Conservation (phyloP, 148 eudicot genomes). For the Suaeda aralocaspica region DNA sequence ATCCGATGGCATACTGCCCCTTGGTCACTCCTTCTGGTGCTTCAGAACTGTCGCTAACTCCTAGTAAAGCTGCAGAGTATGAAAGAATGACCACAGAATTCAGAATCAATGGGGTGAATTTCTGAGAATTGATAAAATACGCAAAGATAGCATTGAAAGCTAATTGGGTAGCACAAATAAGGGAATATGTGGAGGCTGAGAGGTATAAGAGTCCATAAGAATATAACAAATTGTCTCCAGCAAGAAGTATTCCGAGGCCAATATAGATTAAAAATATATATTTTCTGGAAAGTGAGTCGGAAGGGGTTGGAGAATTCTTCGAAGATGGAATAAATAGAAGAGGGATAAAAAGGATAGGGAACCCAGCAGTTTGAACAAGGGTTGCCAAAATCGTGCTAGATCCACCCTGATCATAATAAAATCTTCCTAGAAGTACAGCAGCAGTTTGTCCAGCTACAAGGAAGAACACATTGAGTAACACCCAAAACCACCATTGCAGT, state of each 20-base stretch:
- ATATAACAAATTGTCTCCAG: constrained; percentile 68
- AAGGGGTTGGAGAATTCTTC: constrained; percentile 25
- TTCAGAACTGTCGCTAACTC: constrained; percentile 51
- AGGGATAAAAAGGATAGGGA: constrained; percentile 70
- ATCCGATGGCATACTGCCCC: constrained; percentile 50
- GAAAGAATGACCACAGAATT: constrained; percentile 72
- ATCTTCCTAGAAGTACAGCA: constrained; percentile 77
- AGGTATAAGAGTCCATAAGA: constrained; percentile 71
- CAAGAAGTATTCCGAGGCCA: constrained; percentile 53
- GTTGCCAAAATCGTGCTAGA: constrained; percentile 79
- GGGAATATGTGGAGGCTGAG: constrained; percentile 87
- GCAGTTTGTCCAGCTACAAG: constrained; percentile 74
- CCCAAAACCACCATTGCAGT: constrained; percentile 76
- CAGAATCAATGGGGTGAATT: constrained; percentile 59
- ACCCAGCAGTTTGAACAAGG: constrained; percentile 77
- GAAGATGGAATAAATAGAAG: constrained; percentile 46
- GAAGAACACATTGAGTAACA: constrained; percentile 50
- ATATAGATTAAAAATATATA: constrained; percentile 41
- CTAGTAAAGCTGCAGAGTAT: constrained; percentile 66
- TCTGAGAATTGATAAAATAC: constrained; percentile 73
- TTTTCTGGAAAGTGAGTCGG: constrained; percentile 30
- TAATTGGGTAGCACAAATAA: constrained; percentile 81
- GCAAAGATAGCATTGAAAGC: constrained; percentile 73
- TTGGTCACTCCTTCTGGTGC: constrained; percentile 54
- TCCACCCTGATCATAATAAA: constrained; percentile 84